A percentile compares a stretch with the other conserved stretches of the same genome.
Evolutionary conservation across 345 rosid genomes (phyloP).

Genomic region (Eucalyptus decipiens): DNA sequence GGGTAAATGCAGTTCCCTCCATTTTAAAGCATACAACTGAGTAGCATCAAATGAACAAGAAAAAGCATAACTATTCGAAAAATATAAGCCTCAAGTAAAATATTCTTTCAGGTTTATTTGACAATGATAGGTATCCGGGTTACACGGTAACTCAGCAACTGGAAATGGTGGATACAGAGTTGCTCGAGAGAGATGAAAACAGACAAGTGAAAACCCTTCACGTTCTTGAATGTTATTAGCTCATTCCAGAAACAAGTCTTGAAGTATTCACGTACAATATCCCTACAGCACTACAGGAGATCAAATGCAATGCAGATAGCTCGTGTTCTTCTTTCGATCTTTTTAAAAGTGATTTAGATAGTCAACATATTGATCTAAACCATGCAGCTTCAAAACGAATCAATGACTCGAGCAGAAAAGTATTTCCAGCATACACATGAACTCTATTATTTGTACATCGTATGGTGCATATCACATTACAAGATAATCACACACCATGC

Average conservation of each 20-base stretch:
- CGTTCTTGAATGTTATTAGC: not conserved
- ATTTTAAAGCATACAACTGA: slow-evolving; percentile 3
- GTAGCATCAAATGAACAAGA: not conserved
- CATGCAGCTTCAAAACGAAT: not conserved
- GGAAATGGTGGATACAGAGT: not conserved
- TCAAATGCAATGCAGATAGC: not conserved
- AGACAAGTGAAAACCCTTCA: not conserved
- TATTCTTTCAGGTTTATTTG: not conserved
- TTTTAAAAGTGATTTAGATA: not conserved
- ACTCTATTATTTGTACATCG: not conserved
- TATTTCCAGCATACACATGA: not conserved
- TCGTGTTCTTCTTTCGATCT: not conserved
- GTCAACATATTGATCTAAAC: not conserved
- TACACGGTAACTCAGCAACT: not conserved
- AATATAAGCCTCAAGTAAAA: not conserved
- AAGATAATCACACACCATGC: not conserved
- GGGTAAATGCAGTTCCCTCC: slow-evolving; percentile 65
- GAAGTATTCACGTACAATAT: not conserved
- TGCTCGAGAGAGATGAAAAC: not conserved
- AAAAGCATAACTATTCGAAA: not conserved
- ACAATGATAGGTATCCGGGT: not conserved
- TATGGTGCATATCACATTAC: not conserved
- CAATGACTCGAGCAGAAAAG: not conserved
- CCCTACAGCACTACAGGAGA: not conserved
- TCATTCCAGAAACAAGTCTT: not conserved